These are phyloP conservation scores for Oryza brachyantha DNA, from an alignment of 176 grass and related monocot species.

Conservation along the genomic window DNA sequence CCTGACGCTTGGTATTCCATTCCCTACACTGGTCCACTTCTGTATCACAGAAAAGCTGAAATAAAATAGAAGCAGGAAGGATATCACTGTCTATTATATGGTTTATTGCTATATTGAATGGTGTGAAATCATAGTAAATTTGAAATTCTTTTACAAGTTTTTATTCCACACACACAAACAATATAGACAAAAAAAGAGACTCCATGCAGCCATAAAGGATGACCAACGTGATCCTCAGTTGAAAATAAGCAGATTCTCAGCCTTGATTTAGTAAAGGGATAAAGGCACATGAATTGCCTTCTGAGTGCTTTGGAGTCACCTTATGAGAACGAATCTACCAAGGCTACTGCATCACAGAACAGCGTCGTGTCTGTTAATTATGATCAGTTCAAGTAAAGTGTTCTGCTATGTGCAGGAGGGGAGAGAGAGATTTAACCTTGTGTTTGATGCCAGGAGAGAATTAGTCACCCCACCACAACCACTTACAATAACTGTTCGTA, in stretches of 20 bases:
- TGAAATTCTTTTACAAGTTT: background rate
- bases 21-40: slow-evolving; percentile 78
- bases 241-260: background rate
- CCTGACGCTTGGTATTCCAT: slow-evolving; percentile 68
- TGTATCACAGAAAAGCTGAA: slow-evolving; percentile 96
- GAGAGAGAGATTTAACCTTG: too few relatives aligned
- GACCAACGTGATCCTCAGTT: background rate
- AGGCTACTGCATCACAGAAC: too few relatives aligned
- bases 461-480: too few relatives aligned
- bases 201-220: background rate
- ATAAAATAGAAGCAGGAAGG: slow-evolving; percentile 16
- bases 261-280: background rate
- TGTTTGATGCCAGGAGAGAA: too few relatives aligned
- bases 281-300: background rate
- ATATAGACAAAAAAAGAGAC: background rate
- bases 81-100: slow-evolving; percentile 27
- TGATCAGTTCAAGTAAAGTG: too few relatives aligned
- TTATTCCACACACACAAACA: background rate
- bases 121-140: slow-evolving; percentile 1
- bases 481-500: too few relatives aligned
- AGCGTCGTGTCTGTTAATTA: too few relatives aligned
- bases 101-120: background rate
- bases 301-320: background rate
- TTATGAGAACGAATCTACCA: too few relatives aligned
- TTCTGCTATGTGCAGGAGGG: too few relatives aligned